Evolutionary conservation across 2,329 filamentous ascomycete genomes (phyloP).

Genomic region (Ceratocystis alfenasii): DNA sequence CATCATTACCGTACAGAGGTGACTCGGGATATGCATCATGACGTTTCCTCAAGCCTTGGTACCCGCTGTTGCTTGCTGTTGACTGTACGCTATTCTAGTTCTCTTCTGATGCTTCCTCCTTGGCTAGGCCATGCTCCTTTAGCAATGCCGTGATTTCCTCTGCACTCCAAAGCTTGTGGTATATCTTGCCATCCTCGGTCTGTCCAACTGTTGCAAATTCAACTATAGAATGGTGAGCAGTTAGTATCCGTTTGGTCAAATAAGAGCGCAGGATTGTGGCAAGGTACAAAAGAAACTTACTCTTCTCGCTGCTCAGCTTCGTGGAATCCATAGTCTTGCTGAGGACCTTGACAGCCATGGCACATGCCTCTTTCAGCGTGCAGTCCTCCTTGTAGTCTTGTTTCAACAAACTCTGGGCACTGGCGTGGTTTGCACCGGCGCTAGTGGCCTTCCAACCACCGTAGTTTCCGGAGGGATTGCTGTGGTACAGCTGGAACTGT

Average conservation of each 20-base stretch:
- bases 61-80: too few species aligned
- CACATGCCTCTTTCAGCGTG: constrained; percentile 88
- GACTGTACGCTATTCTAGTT: constrained; percentile 33
- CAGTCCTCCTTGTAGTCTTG: constrained; percentile 99
- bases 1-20: constrained; percentile 19
- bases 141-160: constrained; percentile 91
- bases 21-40: constrained; percentile 9
- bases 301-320: constrained; percentile 98
- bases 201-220: constrained; percentile 97
- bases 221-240: constrained; percentile 42
- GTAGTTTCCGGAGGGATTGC: constrained; percentile 97
- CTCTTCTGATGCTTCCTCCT: constrained; percentile 63
- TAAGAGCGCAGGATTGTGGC: constrained; percentile 27
- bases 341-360: constrained; percentile 93
- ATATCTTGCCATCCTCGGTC: constrained; percentile 90
- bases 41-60: neutral
- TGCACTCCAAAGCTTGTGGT: constrained; percentile 92
- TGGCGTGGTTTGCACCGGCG: constrained; percentile 95
- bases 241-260: constrained; percentile 20
- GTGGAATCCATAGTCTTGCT: constrained; percentile 99
- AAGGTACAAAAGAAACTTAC: constrained; percentile 43
- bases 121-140: constrained; percentile 90
- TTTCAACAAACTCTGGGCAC: constrained; percentile 91
- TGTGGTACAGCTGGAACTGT: constrained; percentile 98
- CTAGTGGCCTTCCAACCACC: constrained; percentile 99